Evolutionary conservation across 2,329 filamentous ascomycete genomes (phyloP), one percentile per base, ranked within the genome.

Genomic region (Calonectria hawksworthii): DNA sequence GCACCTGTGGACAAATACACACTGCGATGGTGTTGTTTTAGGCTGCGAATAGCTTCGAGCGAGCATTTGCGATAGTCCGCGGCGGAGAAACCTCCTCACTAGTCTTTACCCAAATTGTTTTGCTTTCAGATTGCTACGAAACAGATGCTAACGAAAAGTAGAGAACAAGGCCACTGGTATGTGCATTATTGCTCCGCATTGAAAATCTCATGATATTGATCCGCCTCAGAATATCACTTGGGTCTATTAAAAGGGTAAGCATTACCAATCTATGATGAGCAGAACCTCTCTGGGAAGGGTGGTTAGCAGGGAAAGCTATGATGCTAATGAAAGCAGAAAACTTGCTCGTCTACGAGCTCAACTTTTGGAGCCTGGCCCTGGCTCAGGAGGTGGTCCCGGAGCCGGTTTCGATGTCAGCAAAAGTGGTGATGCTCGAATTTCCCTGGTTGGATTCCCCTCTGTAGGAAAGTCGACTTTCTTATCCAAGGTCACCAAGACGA

Each of bases 151-250:
- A 83, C 78, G 75, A 59, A 50, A 52, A 75, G 82, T 83, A 98
- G 96, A 99, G 88, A 99, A 99, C 85, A 99, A 99, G 92, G 96
- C 96, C 74, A 99, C 97, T 86, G 96, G 96, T 98, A 92, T 82
- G 93, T 86, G 64, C 13, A 30, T 54, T 2, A 10, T 5, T 41
- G 36, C 23, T 36, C 14, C 11, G 1, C 3, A 11, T 76, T 64
- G 50, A 71, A 38, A 36, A 36, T 7, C 59, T n/a, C n/a, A 18
- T 16, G 28, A 41, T n/a, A 69, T 32, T 38, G 51, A 28, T 75
- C 51, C 38, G 54, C 61, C 54, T 73, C 77, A 98, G 97, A 99
- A 90, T 99, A 99, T 88, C 97, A 99, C 90, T 90, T 99, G 86
- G 97, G 97, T 89, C 91, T 99, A 80, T 88, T 99, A 78, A 99